Base-by-base conservation (phyloP, 108 stramenopile species). In the Skeletonema marinoi region DNA sequence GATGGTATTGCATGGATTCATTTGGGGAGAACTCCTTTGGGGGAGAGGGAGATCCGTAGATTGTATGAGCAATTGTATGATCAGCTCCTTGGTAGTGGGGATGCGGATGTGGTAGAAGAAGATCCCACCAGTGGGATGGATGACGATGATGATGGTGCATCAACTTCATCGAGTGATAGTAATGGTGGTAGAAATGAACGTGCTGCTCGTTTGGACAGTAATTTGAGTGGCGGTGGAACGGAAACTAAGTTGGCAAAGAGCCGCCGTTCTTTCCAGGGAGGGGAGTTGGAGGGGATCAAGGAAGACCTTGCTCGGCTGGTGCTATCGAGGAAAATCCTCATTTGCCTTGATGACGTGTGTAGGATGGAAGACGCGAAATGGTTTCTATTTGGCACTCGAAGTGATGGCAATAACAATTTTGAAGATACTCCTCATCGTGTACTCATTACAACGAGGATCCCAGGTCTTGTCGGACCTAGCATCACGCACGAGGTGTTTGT, bases 1-100 rank as follows among this genome's bases (percentile, higher is more conserved):
- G 92, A 95, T 78, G 94, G 94, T n/a, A 95, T 95, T 74, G 92
- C 90, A 8, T 95, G 94, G 94, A 80, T 95, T 46, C 88, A 92
- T 59, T 77, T 95, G 16, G 94, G 94, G 7, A 75, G 90, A 50
- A 86, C 75, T 3, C 88, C 94, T 10, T 80, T 95, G 63, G 70
- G 80, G n/a, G 94, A 95, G 21, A 70, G 82, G 68, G 94, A 95
- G 73, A 77, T 95, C 60, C 88, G 94, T 25, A 71, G 94, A 12
- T 64, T 95, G 63, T 95, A 95, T 82, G 94, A 93, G 71, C 92
- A 95, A 69, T 68, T 95, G 46, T 88, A 93, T 70, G 84, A 88
- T 56, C 94, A 95, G 69, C 79, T 94, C 1, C 51, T 92, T 54
- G 73, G 69, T n/a, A 80, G 80, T 21, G 90, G 89, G 54, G 87